Evolutionary conservation across 116 monocot species (phyloP).

Genomic region (Papilionanthe hybrid): DNA sequence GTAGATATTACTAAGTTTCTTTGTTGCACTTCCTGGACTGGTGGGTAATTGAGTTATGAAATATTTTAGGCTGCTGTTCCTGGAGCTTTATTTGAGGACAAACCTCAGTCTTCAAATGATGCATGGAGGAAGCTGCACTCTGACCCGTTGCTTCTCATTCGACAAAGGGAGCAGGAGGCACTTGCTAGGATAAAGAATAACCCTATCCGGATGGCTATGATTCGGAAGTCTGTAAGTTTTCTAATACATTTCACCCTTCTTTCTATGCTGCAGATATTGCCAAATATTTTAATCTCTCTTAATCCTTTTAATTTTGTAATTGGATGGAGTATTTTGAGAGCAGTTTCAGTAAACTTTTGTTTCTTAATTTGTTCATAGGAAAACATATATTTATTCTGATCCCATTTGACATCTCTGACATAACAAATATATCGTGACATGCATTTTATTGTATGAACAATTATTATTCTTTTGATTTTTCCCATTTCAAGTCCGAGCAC

Average conservation of each 20-base stretch:
- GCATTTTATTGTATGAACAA: too few species aligned
- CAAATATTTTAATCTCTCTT: neutral
- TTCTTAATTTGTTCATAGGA: too few species aligned
- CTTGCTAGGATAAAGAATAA: slow-evolving; percentile 87
- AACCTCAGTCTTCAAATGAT: slow-evolving; percentile 94
- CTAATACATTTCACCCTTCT: neutral
- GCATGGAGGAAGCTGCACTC: slow-evolving; percentile 98
- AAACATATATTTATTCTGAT: too few species aligned
- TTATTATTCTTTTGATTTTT: too few species aligned
- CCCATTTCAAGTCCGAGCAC: too few species aligned
- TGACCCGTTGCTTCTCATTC: slow-evolving; percentile 86
- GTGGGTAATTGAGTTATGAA: slow-evolving; percentile 1
- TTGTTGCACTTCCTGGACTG: neutral
- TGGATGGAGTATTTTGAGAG: neutral
- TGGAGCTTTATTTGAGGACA: slow-evolving; percentile 97
- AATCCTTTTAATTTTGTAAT: neutral
- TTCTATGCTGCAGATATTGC: neutral
- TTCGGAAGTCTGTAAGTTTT: slow-evolving; percentile 82
- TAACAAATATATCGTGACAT: too few species aligned
- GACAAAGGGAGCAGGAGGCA: slow-evolving; percentile 90
- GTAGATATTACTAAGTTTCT: neutral
- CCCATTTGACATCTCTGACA: too few species aligned
- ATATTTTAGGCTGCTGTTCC: slow-evolving; percentile 64
- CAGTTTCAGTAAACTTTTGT: neutral
- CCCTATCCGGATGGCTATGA: slow-evolving; percentile 91